Base-by-base conservation (phyloP, 768 basidiomycete genomes). In the Dioszegia crocea region DNA sequence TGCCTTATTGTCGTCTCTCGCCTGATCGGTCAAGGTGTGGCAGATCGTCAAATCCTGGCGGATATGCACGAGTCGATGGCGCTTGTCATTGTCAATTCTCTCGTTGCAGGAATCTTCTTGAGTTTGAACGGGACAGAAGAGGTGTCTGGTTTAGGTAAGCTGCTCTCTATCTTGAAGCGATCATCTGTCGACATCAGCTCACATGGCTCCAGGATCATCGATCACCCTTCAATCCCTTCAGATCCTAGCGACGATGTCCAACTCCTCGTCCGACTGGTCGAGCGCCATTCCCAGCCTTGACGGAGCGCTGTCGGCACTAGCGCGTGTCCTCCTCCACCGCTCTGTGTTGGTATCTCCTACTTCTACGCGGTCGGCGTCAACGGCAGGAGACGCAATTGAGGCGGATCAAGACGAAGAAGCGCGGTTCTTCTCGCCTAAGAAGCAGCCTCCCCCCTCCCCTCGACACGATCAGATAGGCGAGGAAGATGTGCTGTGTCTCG, bases 181-280 rank as follows among this genome's bases (percentile, higher is more conserved):
- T 4, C 12, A 4, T 24, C 30, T 38, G 49, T 10, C 3, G 5
- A 19, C 33, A 46, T 46, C 2, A 12, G 47, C 27, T 48, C 21
- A 48, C 24, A 12, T 6, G 3, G 5, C 8, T 8, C 33, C 26
- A 53, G 51, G 51, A 14, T 24, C 24, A 8, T 26, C 8, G n/a
- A 53, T 53, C 24, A 27, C 51, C 24, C 40, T 53, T 17, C 51
- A 53, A 23, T 53, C 51, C 3, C 27, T 61, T 29, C 55, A 61
- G 39, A 48, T 61, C 29, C 43, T 61, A 9, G 60, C 55, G 4
- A 46, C 47, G 21, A 24, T 57, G 55, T 24, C 49, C 29, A 61
- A 57, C 27, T 12, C 31, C 5, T 51, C 55, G 1, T 12, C 27
- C 6, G 19, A 21, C 2, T 61, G 60, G 60, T 44, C 60, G 19